Conservation (phyloP, 78 protist genomes). For the Mastigamoeba balamuthi region DNA sequence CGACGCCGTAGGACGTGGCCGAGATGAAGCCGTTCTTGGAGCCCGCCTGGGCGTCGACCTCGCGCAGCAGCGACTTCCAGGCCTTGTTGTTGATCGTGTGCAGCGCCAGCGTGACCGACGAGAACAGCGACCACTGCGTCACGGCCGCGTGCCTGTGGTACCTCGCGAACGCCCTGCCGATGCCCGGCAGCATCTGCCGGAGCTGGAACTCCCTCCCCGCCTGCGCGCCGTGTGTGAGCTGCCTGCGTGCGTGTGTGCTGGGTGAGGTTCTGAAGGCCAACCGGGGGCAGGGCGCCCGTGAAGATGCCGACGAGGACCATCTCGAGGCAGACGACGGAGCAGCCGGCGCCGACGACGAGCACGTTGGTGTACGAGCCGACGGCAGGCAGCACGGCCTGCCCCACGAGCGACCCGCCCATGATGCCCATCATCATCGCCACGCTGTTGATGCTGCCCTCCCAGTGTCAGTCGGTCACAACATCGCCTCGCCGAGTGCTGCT, state of each 20-base stretch:
- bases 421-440: background rate
- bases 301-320: background rate
- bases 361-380: background rate
- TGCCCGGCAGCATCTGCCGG: too few relatives aligned
- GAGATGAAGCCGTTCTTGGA: background rate
- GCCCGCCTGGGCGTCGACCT: background rate
- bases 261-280: background rate
- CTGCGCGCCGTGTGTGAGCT: too few relatives aligned
- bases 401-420: background rate
- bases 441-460: background rate
- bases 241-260: too few relatives aligned
- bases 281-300: background rate
- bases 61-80: background rate
- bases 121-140: background rate
- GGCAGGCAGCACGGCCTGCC: background rate
- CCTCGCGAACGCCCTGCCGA: background rate
- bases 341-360: background rate
- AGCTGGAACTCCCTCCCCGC: too few relatives aligned
- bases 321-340: background rate
- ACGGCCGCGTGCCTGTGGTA: background rate
- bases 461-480: background rate
- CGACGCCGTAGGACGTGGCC: background rate
- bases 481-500: too few relatives aligned
- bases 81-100: background rate
- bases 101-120: background rate